These are phyloP conservation scores for Salix koriyanagi DNA, from an alignment of 345 rosid genomes.

Conservation along the genomic window DNA sequence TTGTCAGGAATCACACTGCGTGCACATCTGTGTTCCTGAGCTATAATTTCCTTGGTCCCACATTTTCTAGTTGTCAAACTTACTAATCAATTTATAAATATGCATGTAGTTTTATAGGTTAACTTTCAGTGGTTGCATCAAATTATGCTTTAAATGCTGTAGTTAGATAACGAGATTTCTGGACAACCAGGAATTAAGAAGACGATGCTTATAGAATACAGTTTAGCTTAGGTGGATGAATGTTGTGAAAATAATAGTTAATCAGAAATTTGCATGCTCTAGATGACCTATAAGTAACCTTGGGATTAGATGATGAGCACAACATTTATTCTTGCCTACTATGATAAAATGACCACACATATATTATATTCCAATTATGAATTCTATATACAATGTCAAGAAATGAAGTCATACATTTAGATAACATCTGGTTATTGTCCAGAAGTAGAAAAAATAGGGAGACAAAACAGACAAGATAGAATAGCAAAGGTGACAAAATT, in stretches of 20 bases:
- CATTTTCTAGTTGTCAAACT: background rate
- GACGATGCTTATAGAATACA: background rate
- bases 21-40: background rate
- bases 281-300: background rate
- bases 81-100: background rate
- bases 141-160: background rate
- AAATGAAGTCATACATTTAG: too few relatives aligned
- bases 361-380: too few relatives aligned
- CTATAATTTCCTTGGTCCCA: background rate
- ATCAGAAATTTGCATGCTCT: background rate
- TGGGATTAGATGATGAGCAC: background rate
- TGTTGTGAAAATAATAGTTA: background rate
- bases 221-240: background rate
- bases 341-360: too few relatives aligned
- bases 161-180: background rate
- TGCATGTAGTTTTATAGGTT: background rate
- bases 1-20: slow-evolving; percentile 6
- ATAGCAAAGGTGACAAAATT: too few relatives aligned
- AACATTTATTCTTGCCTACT: background rate
- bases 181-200: background rate
- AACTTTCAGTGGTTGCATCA: background rate
- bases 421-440: too few relatives aligned
- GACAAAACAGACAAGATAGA: background rate
- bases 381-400: too few relatives aligned
- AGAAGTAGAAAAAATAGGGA: too few relatives aligned